These are phyloP conservation scores for Trypanosoma boissoni DNA, from an alignment of 208 protist species.

Conservation along the genomic window DNA sequence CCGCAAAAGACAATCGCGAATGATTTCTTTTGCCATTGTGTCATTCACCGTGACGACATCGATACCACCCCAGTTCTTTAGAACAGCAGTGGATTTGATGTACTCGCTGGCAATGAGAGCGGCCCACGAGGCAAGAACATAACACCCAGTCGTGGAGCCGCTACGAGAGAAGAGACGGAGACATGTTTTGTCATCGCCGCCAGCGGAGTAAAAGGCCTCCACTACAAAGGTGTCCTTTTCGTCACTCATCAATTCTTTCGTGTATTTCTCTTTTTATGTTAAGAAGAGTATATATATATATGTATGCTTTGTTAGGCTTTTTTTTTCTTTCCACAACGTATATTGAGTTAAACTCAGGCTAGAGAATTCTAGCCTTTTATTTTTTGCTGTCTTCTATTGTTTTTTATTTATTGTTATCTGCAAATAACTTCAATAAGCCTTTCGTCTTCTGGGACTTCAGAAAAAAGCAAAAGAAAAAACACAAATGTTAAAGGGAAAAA, in stretches of 20 bases:
- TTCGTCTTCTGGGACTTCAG: too few species aligned
- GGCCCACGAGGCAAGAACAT: slow-evolving; percentile 82
- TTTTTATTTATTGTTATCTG: too few species aligned
- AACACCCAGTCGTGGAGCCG: slow-evolving; percentile 52
- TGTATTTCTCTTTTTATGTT: background rate
- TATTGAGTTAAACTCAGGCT: too few species aligned
- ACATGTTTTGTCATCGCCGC: slow-evolving; percentile 59
- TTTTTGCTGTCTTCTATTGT: slow-evolving; percentile 8
- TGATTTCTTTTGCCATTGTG: slow-evolving; percentile 75
- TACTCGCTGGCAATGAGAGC: slow-evolving; percentile 72
- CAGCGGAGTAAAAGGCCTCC: slow-evolving; percentile 54
- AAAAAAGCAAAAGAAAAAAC: background rate
- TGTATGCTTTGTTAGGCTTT: too few species aligned
- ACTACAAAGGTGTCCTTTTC: slow-evolving; percentile 65
- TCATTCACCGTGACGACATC: slow-evolving; percentile 82
- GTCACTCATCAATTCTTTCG: slow-evolving; percentile 49
- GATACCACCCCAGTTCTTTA: slow-evolving; percentile 71
- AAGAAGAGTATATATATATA: too few species aligned
- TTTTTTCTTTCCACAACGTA: too few species aligned
- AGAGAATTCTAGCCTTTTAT: too few species aligned
- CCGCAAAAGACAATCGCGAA: slow-evolving; percentile 82
- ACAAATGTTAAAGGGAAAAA: slow-evolving; percentile 4
- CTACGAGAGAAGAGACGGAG: slow-evolving; percentile 75
- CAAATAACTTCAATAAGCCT: too few species aligned
- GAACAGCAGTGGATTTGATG: slow-evolving; percentile 79